Percentiles rank a stretch among this genome's conserved stretches.
phyloP scores from a whole-genome alignment of 2,329 filamentous ascomycete genomes.

The Sarocladiaceae sp. region DNA sequence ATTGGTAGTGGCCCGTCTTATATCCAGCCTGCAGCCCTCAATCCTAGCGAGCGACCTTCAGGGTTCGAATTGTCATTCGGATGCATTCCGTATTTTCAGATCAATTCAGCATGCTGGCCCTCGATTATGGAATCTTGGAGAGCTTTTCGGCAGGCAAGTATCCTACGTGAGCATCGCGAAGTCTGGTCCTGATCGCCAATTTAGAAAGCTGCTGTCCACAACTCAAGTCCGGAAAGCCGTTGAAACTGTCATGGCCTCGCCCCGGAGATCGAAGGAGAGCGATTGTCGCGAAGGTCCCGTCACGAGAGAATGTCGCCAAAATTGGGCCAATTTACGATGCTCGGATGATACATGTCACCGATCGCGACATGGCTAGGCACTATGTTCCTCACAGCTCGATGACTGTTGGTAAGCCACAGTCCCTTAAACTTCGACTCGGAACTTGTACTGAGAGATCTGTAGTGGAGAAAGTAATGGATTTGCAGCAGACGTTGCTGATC shows the following conservation, averaged over 20 bases:
- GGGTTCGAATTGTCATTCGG: too few relatives aligned
- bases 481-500: not conserved
- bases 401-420: too few relatives aligned
- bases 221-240: not conserved
- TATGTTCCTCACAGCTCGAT: conserved; percentile 2
- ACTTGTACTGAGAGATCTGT: too few relatives aligned
- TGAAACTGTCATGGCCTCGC: conserved; percentile 23
- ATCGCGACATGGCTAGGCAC: conserved; percentile 16
- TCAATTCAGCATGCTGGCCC: too few relatives aligned
- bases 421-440: too few relatives aligned
- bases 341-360: conserved; percentile 18
- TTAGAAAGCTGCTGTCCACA: not conserved
- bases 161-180: too few relatives aligned
- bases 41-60: too few relatives aligned
- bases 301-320: not conserved
- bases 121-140: too few relatives aligned
- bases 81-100: too few relatives aligned
- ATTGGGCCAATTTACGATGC: conserved; percentile 12
- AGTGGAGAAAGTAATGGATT: not conserved
- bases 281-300: conserved; percentile 9
- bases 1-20: not conserved
- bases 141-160: too few relatives aligned
- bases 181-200: not conserved
- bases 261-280: conserved; percentile 19
- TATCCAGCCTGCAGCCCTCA: too few relatives aligned